These are phyloP conservation scores for Debaryomyces castellii DNA, from an alignment of 805 yeast genomes.

Conservation along the genomic window DNA sequence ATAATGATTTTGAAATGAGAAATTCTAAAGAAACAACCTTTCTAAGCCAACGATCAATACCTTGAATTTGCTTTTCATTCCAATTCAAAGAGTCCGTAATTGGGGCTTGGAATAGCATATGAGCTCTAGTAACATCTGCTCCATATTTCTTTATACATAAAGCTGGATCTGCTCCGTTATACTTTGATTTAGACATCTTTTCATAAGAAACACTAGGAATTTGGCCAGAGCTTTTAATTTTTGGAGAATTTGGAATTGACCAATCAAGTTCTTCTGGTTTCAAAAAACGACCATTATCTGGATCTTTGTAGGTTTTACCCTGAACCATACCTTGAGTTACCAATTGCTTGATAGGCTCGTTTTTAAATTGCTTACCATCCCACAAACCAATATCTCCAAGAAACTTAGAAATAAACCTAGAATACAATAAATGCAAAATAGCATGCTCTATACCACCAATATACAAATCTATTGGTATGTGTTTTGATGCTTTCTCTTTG, in stretches of 20 bases:
- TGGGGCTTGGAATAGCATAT: slow-evolving; percentile 90
- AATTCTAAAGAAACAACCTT: slow-evolving; percentile 45
- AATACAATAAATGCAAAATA: slow-evolving; percentile 81
- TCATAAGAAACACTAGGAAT: slow-evolving; percentile 64
- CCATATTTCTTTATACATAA: slow-evolving; percentile 76
- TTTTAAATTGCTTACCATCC: slow-evolving; percentile 55
- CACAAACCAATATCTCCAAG: slow-evolving; percentile 65
- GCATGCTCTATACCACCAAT: slow-evolving; percentile 98
- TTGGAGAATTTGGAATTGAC: slow-evolving; percentile 39
- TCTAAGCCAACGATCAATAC: slow-evolving; percentile 83
- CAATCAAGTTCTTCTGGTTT: slow-evolving; percentile 72
- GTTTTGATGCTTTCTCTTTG: slow-evolving; percentile 43
- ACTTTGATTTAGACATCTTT: slow-evolving; percentile 96
- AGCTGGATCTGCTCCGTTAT: slow-evolving; percentile 90
- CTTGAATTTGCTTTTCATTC: slow-evolving; percentile 87
- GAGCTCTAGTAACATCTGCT: slow-evolving; percentile 93
- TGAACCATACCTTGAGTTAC: slow-evolving; percentile 99
- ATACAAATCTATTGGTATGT: slow-evolving; percentile 86
- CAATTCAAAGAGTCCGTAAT: slow-evolving; percentile 77
- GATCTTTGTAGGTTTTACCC: slow-evolving; percentile 78
- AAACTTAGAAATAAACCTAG: slow-evolving; percentile 84
- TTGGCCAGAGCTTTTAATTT: slow-evolving; percentile 49
- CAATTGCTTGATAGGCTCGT: slow-evolving; percentile 79
- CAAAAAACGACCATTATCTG: slow-evolving; percentile 69
- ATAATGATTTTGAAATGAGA: slow-evolving; percentile 6